phyloP scores from a whole-genome alignment of 148 eudicot genomes.

The Vaccinium myrtillus region DNA sequence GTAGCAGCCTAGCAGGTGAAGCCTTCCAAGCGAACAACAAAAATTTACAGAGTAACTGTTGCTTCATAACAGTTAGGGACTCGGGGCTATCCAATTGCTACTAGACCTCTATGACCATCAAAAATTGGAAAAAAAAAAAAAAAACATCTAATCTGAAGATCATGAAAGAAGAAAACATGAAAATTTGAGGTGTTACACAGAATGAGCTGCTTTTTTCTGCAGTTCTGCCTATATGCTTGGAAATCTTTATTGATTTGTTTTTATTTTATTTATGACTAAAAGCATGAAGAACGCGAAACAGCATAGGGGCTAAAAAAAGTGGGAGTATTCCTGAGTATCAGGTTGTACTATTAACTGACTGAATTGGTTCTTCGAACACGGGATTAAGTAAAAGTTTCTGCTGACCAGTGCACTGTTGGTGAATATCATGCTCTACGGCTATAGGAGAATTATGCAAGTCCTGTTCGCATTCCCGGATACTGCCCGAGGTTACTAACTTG shows the following conservation, averaged over 20 bases:
- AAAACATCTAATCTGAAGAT: background rate
- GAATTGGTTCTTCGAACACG: slow-evolving; percentile 47
- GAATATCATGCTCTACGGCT: slow-evolving; percentile 21
- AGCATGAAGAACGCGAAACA: background rate
- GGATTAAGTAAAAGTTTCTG: slow-evolving; percentile 33
- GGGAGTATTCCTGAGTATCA: slow-evolving; percentile 12
- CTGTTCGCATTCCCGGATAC: slow-evolving; percentile 25
- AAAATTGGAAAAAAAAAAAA: background rate
- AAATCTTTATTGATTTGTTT: background rate
- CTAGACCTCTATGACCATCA: background rate
- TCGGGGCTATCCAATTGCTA: background rate
- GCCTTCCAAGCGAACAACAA: background rate
- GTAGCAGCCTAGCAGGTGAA: background rate
- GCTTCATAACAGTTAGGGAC: no score
- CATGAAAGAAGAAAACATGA: background rate
- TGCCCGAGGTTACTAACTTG: slow-evolving; percentile 25
- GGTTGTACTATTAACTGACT: slow-evolving; percentile 37
- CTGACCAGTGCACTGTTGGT: slow-evolving; percentile 33
- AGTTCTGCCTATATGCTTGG: background rate
- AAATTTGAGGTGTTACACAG: background rate
- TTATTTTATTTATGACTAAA: background rate
- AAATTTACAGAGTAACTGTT: no score
- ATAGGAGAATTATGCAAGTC: slow-evolving; percentile 23
- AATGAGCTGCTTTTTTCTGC: background rate
- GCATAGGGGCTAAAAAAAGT: background rate